Evolutionary conservation across 2,329 filamentous ascomycete genomes (phyloP), one percentile per base, ranked within the genome.

Genomic region (Aspergillus fumigatiaffinis): DNA sequence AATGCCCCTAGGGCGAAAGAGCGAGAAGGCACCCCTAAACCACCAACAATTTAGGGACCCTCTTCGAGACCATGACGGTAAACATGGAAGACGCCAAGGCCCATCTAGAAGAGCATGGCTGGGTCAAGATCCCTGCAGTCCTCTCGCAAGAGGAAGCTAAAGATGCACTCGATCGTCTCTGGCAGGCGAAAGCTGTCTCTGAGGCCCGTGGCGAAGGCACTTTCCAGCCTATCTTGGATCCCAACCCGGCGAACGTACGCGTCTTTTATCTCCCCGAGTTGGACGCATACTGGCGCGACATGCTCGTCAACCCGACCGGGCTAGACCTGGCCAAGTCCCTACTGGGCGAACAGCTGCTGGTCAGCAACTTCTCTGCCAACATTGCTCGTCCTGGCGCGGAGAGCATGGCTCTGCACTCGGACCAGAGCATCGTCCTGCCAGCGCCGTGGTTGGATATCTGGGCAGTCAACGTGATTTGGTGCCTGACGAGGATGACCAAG

Each of bases 341-440:
- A 2, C 63, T 74, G 0, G 69, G 68, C 3, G 64, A 68, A 4
- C 23, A 57, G 14, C 69, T 71, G 61, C 58, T 73, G 9, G 68
- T 74, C 54, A 68, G 62, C 21, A 73, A 74, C 59, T 74, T 75
- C 59, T 73, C 70, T 4, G 69, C 69, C 49, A 73, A 73, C 55
- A 73, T 74, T 48, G 71, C 70, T 10, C 65, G 69, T 0, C 72
- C 72, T 0, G 72, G 72, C 0, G 63, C 66, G 14, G 48, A 62
- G 55, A 65, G 61, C 10, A 71, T 71, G 72, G 66, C 63, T 1
- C 60, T 74, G 28, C 72, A 73, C 59, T 72, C 69, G 8, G 71
- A 75, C 53, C 66, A 71, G 57, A 69, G 65, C 49, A 48, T 75
- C 56, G 63, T 69, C 0, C 66, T 70, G 38, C 69, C 70, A 25